A percentile compares a stretch with the other conserved stretches of the same genome.
phyloP scores from a whole-genome alignment of 805 yeast genomes.

The Barnettozyma pratensis region DNA sequence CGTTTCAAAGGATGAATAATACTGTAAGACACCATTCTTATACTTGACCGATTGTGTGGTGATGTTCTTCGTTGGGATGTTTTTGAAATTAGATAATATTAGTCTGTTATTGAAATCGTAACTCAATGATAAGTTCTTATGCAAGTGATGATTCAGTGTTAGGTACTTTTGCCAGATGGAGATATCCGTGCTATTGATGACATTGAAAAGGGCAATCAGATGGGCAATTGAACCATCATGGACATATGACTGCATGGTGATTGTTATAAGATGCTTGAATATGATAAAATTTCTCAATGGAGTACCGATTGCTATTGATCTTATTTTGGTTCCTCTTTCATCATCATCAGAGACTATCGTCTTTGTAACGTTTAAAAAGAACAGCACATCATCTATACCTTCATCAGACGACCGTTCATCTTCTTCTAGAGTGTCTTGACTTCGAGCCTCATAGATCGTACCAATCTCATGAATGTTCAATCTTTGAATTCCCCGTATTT shows the following conservation, averaged over 20 bases:
- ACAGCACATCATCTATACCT: conserved; percentile 35
- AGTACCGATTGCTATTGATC: conserved; percentile 56
- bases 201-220: conserved; percentile 18
- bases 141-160: conserved; percentile 10
- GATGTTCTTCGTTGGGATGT: conserved; percentile 15
- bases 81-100: conserved; percentile 18
- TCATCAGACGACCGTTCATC: background rate
- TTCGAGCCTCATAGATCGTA: conserved; percentile 18
- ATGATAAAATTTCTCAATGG: conserved; percentile 45
- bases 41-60: conserved; percentile 14
- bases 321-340: conserved; percentile 56
- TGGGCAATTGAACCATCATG: conserved; percentile 16
- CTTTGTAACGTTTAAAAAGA: conserved; percentile 52
- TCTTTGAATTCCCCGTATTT: conserved; percentile 8
- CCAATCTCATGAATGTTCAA: conserved; percentile 13
- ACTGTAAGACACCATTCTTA: conserved; percentile 19
- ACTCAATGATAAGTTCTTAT: conserved; percentile 15
- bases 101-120: conserved; percentile 19
- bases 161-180: conserved; percentile 19
- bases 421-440: background rate
- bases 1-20: conserved; percentile 29
- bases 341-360: conserved; percentile 33
- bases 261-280: conserved; percentile 53
- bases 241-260: conserved; percentile 39
- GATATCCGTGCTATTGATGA: conserved; percentile 19